phyloP scores from a whole-genome alignment of 139 green algal genomes.

The Diplosphaera chodatii region DNA sequence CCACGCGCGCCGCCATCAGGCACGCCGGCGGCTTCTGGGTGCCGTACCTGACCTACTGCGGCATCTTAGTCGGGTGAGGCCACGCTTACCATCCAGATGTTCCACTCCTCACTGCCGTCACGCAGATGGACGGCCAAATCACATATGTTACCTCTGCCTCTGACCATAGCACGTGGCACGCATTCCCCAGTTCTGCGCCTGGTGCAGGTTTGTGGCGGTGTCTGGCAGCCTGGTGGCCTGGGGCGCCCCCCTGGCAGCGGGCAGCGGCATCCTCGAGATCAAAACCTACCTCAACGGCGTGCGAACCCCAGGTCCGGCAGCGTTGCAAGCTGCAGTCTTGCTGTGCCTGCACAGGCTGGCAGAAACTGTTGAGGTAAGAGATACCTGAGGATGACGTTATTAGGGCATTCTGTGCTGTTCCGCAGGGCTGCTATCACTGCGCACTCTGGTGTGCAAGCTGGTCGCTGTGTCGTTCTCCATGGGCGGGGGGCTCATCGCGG shows the following conservation, averaged over 20 bases:
- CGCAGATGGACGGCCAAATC: too few relatives aligned
- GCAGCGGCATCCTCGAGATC: constrained; percentile 69
- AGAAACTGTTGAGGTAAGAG: too few relatives aligned
- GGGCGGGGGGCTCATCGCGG: constrained; percentile 61
- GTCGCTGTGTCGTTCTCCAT: constrained; percentile 64
- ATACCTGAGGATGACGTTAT: too few relatives aligned
- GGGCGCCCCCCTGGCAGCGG: constrained; percentile 56
- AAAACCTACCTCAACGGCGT: constrained; percentile 78
- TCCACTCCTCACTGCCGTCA: too few relatives aligned
- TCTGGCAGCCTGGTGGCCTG: constrained; percentile 47
- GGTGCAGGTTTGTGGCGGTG: constrained; percentile 22
- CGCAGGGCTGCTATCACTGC: constrained; percentile 21
- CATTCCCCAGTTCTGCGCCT: too few relatives aligned
- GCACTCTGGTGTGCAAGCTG: constrained; percentile 71
- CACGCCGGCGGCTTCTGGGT: constrained; percentile 16
- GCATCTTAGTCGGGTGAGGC: constrained; percentile 7
- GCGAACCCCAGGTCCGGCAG: constrained; percentile 51
- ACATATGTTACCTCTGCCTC: too few relatives aligned
- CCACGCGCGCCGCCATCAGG: constrained; percentile 13
- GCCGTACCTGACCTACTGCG: constrained; percentile 12
- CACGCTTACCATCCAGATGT: too few relatives aligned
- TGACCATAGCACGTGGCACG: too few relatives aligned
- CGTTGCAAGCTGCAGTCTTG: too few relatives aligned
- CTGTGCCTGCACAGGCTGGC: too few relatives aligned
- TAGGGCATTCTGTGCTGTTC: too few relatives aligned